Evolutionary conservation across 2,329 filamentous ascomycete genomes (phyloP), one percentile per base, ranked within the genome.

Genomic region (Aspergillus sp.): DNA sequence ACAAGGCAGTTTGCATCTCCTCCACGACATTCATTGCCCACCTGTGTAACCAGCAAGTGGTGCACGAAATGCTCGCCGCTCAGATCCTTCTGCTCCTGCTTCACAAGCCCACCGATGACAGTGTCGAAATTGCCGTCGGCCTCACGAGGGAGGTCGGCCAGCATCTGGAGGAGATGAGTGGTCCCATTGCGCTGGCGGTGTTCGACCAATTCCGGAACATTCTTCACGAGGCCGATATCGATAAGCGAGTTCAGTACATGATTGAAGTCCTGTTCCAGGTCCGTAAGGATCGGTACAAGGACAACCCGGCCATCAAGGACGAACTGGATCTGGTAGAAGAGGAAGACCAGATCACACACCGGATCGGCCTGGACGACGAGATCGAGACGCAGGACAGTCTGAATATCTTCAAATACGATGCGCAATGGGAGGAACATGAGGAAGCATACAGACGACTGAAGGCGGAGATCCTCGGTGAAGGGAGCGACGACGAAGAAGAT

Each of bases 181-280:
- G 86, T 1, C 83, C 89, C 10, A 96, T 97, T 64, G 87, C 91
- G 25, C 83, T 93, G 60, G 89, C 88, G 20, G 91, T 99, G 6
- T 99, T 96, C 67, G 94, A 99, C 66, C 92, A 96, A 71, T 96
- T 99, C 78, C 81, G 94, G 63, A 93, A 88, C 63, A 97, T 97
- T 58, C 78, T 99, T 7, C 93, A 99, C 76, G 94, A 99, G 72
- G 91, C 91, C 42, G 92, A 94, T 67, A 96, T 99, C 70, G 93
- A 97, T 69, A 97, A 96, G 79, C 84, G 94, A 59, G 92, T 93
- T n/a, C 94, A 99, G 75, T 99, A 97, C 74, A 96, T 96, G 89
- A 93, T 99, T 52, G 94, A 99, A 71, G 94, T 97, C 5, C 76
- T 99, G 41, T 99, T 99, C 71, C 92, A 99, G 75, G 88, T 97